Conservation (phyloP, 2,329 filamentous ascomycete genomes). For the Cordyceps cicadae region DNA sequence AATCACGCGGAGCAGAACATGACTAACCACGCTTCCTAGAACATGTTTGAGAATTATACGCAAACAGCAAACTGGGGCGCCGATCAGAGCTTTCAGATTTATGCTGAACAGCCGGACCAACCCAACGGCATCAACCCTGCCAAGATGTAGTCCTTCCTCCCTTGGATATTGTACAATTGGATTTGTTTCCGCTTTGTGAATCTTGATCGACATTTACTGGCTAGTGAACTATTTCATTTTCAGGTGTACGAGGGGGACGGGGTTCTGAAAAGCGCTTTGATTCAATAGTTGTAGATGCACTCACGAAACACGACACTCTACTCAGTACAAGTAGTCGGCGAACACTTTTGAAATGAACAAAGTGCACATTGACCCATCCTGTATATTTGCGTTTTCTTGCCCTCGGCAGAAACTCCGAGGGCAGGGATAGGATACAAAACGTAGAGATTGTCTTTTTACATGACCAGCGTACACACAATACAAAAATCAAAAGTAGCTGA, state of each 20-base stretch:
- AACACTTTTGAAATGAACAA: not conserved
- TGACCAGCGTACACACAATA: slow-evolving; percentile 13
- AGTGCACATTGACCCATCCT: not conserved
- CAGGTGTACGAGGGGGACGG: not conserved
- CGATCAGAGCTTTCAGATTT: slow-evolving; percentile 46
- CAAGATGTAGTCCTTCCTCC: not conserved
- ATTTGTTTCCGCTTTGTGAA: not conserved
- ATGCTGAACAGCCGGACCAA: slow-evolving; percentile 23
- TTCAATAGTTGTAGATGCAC: not conserved
- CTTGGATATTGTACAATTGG: not conserved
- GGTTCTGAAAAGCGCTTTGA: not conserved
- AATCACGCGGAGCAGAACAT: too few species aligned
- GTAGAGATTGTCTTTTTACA: slow-evolving; percentile 12
- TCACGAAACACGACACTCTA: not conserved
- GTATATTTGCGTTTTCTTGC: not conserved
- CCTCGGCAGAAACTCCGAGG: not conserved
- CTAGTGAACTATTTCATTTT: not conserved
- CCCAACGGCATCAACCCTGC: not conserved
- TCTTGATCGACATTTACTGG: not conserved
- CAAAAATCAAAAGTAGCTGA: not conserved
- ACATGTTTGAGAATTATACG: slow-evolving; percentile 48
- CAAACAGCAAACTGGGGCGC: slow-evolving; percentile 44
- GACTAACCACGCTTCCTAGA: slow-evolving; percentile 30
- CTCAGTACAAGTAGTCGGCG: not conserved
- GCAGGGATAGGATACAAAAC: not conserved